Evolutionary conservation across 805 yeast genomes (phyloP), one percentile per base, ranked within the genome.

Genomic region (Starmerella stellata): DNA sequence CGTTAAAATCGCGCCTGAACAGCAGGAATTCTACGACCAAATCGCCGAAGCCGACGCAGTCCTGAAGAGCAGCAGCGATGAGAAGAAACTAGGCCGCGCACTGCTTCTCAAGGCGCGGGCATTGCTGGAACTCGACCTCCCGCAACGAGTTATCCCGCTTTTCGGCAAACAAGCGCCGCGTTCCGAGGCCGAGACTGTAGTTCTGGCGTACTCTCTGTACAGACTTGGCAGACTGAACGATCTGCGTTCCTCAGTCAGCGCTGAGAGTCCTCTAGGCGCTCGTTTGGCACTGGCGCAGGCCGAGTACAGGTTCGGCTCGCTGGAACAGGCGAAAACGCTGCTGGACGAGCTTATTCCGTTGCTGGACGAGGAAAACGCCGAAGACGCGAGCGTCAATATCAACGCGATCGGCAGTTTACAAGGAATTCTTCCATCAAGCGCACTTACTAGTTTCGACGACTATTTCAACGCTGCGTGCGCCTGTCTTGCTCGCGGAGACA

Each of bases 381-480:
- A 62, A 28, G 85, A 76, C 53, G 52, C 75, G 39, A 50, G 62
- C 21, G 75, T 74, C 33, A 78, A 78, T 52, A 65, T 72, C n/a
- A 56, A 70, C 19, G 70, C 79, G 9, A 78, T 74, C 51, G 52
- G 57, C 8, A 51, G 52, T 4, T 38, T 46, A 2, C 30, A 38
- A 18, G 51, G 48, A 25, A 45, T 29, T 32, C 38, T 20, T 28
- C 40, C 33, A 23, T 8, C 8, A 8, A 25, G 13, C 35, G 21
- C 34, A 13, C 8, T n/a, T 3, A 14, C 21, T 14, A 5, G 35
- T 7, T 75, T 75, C 50, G 87, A 78, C 50, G 63, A 64, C 38
- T 51, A 64, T 4, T 77, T 74, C 61, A 78, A 78, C 57, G 60
- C 63, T 7, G 73, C 81, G 0, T 58, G 73, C 42, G 64, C 70